Evolutionary conservation across 2,329 filamentous ascomycete species (phyloP).

Genomic region (Pseudogymnoascus sp.): DNA sequence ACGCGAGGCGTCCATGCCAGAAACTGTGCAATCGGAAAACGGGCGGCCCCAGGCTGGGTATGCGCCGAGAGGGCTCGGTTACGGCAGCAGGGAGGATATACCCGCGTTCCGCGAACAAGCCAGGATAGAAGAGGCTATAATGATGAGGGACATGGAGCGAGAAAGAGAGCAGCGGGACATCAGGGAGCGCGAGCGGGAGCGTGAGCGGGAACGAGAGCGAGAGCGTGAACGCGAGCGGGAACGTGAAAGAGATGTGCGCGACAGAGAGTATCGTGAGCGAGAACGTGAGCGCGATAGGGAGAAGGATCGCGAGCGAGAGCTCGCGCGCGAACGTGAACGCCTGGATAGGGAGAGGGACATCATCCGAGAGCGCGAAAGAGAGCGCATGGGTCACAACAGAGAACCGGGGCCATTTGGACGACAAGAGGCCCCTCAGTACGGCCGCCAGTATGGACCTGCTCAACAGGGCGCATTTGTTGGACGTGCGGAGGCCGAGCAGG

Average conservation of each 20-base stretch:
- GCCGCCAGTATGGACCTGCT: slow-evolving; percentile 18
- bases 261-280: slow-evolving; percentile 26
- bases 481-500: slow-evolving; percentile 22
- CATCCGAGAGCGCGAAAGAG: slow-evolving; percentile 4
- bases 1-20: background rate
- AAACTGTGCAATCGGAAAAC: background rate
- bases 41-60: slow-evolving; percentile 1
- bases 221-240: slow-evolving; percentile 38
- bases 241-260: slow-evolving; percentile 26
- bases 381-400: background rate
- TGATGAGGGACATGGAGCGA: slow-evolving; percentile 32
- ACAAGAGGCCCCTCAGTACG: slow-evolving; percentile 8
- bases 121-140: slow-evolving; percentile 42
- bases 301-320: slow-evolving; percentile 23
- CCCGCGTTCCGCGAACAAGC: slow-evolving; percentile 26
- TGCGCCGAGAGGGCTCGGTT: slow-evolving; percentile 16
- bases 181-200: slow-evolving; percentile 18
- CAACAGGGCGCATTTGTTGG: slow-evolving; percentile 18
- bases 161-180: slow-evolving; percentile 26
- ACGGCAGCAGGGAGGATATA: slow-evolving; percentile 23
- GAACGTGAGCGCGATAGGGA: slow-evolving; percentile 37
- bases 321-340: slow-evolving; percentile 6
- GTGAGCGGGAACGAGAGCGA: slow-evolving; percentile 24
- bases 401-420: background rate
- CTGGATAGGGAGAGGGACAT: slow-evolving; percentile 14